Evolutionary conservation across 2,329 filamentous ascomycete genomes (phyloP).

Genomic region (Blumeria graminis): DNA sequence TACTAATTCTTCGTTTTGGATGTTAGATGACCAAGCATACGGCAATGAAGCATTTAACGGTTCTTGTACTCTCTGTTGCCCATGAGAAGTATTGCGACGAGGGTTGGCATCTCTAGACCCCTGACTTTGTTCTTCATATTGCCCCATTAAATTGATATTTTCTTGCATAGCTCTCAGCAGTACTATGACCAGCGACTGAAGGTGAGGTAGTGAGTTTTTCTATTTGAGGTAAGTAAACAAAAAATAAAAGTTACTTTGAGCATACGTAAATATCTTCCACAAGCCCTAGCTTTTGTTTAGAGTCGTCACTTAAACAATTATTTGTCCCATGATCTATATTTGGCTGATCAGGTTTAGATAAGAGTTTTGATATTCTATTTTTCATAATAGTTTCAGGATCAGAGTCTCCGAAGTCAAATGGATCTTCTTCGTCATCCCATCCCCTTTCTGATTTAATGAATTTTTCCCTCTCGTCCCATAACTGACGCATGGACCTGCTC

Average conservation of each 20-base stretch:
- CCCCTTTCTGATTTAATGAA: conserved; percentile 85
- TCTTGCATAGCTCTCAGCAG: conserved; percentile 69
- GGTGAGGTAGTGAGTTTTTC: conserved; percentile 53
- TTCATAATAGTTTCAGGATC: conserved; percentile 19
- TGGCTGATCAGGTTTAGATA: conserved; percentile 17
- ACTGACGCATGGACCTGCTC: conserved; percentile 70
- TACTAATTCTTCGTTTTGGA: conserved; percentile 54
- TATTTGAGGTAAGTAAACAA: conserved; percentile 19
- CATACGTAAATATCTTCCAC: conserved; percentile 73
- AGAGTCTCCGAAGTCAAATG: conserved; percentile 17
- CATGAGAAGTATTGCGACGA: conserved; percentile 9
- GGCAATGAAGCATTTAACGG: conserved; percentile 11
- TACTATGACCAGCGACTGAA: conserved; percentile 85
- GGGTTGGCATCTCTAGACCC: conserved; percentile 12
- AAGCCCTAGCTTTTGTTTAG: conserved; percentile 39
- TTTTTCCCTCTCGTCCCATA: conserved; percentile 82
- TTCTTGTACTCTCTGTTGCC: conserved; percentile 11
- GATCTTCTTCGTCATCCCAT: conserved; percentile 33
- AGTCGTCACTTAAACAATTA: conserved; percentile 24
- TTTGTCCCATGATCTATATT: conserved; percentile 27
- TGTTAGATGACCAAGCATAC: conserved; percentile 17
- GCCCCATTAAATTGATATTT: conserved; percentile 24
- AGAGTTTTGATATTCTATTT: conserved; percentile 19
- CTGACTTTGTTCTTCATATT: too few relatives aligned
- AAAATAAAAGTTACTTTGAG: conserved; percentile 8